These are phyloP conservation scores for Keithomyces neogunnii DNA, from an alignment of 2,329 filamentous ascomycete species.

Conservation along the genomic window DNA sequence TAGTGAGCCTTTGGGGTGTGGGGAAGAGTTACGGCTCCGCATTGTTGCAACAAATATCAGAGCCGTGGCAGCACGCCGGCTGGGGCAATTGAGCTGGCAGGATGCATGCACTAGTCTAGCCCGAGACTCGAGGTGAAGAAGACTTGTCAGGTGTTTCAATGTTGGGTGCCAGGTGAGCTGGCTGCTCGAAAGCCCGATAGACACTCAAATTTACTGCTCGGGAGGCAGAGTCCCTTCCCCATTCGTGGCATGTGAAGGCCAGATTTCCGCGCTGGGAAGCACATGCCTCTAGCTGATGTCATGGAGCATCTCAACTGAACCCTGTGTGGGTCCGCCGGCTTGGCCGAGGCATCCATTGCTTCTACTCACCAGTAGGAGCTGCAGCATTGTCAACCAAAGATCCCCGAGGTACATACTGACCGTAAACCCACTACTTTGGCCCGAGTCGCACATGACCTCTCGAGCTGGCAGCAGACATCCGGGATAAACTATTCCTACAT, in stretches of 20 bases:
- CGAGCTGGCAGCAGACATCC: too few species aligned
- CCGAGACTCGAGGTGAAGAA: too few species aligned
- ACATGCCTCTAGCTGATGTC: background rate
- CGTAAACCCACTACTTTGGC: too few species aligned
- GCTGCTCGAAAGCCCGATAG: too few species aligned
- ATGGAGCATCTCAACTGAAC: background rate
- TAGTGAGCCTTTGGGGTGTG: background rate
- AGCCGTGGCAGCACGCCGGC: background rate
- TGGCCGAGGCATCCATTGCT: slow-evolving; percentile 1
- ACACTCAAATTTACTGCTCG: too few species aligned
- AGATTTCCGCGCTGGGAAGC: background rate
- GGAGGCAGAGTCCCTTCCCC: background rate
- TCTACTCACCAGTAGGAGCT: slow-evolving; percentile 4
- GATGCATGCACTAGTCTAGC: too few species aligned
- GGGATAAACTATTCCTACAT: too few species aligned
- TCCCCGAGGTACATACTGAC: background rate
- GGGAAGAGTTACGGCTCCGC: background rate
- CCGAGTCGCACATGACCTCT: too few species aligned
- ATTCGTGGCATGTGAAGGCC: slow-evolving; percentile 1
- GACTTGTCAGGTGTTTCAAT: too few species aligned
- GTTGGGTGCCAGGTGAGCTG: too few species aligned
- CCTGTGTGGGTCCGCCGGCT: slow-evolving; percentile 1
- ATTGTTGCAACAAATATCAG: background rate
- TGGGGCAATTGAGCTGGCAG: too few species aligned
- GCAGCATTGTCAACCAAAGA: slow-evolving; percentile 5